phyloP scores from a whole-genome alignment of 352 stramenopile genomes.

The Pythium insidiosum region DNA sequence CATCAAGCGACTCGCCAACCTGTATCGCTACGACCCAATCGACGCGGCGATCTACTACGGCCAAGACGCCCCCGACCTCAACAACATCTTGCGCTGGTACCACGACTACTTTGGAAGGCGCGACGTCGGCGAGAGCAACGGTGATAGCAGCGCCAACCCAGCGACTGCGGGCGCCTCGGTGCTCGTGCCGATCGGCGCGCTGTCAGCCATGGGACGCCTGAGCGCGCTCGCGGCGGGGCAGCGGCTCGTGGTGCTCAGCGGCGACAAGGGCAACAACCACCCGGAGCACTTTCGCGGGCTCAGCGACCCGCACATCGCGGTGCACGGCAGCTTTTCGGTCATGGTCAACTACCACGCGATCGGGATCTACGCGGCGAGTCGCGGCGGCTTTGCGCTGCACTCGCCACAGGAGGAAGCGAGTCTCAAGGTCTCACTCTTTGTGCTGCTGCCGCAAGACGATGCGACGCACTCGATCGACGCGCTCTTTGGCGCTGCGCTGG shows the following conservation, averaged over 20 bases:
- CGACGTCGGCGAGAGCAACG: too few relatives aligned
- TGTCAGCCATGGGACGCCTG: slow-evolving; percentile 26
- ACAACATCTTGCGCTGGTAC: slow-evolving; percentile 91
- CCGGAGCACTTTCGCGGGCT: slow-evolving; percentile 88
- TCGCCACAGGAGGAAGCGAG: slow-evolving; percentile 90
- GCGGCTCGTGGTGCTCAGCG: slow-evolving; percentile 81
- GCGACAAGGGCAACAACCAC: slow-evolving; percentile 93
- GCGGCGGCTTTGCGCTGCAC: slow-evolving; percentile 89
- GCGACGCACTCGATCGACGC: slow-evolving; percentile 16
- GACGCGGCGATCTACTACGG: slow-evolving; percentile 82
- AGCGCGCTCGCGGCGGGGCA: slow-evolving; percentile 15
- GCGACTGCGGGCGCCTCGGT: slow-evolving; percentile 64
- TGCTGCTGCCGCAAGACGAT: slow-evolving; percentile 33
- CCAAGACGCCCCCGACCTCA: slow-evolving; percentile 55
- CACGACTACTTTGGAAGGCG: slow-evolving; percentile 83
- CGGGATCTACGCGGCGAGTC: slow-evolving; percentile 85
- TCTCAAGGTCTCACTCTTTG: slow-evolving; percentile 87
- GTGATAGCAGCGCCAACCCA: too few relatives aligned
- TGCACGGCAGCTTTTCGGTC: slow-evolving; percentile 93
- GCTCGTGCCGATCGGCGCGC: slow-evolving; percentile 87
- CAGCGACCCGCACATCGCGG: slow-evolving; percentile 91
- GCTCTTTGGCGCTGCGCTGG: slow-evolving; percentile 44
- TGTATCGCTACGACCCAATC: slow-evolving; percentile 83
- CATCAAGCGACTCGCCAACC: slow-evolving; percentile 88
- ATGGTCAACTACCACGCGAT: slow-evolving; percentile 96